These are phyloP conservation scores for Auxenochlorella pyrenoidosa DNA, from an alignment of 139 green algal genomes.

Conservation along the genomic window DNA sequence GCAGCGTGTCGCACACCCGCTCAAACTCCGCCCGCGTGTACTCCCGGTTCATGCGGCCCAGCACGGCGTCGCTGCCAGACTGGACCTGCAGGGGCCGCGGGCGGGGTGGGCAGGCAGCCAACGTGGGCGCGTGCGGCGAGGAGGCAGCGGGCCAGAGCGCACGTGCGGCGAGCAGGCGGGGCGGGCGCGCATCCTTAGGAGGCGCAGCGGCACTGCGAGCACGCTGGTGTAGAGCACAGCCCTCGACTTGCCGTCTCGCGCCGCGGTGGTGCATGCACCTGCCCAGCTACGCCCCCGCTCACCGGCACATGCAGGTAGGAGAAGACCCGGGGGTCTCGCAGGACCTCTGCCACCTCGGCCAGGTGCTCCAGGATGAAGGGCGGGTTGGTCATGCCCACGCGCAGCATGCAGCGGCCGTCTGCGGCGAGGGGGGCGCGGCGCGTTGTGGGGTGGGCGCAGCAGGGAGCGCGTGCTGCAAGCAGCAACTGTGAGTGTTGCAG, in stretches of 20 bases:
- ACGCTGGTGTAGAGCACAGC: no score
- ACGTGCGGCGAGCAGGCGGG: no score
- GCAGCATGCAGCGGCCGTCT: slow-evolving; percentile 80
- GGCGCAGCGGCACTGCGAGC: not conserved
- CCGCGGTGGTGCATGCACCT: no score
- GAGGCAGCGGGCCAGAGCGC: no score
- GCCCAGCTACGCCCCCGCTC: not conserved
- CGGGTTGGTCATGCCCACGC: slow-evolving; percentile 96
- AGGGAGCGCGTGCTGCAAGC: no score
- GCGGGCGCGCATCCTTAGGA: no score
- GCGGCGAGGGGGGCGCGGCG: not conserved
- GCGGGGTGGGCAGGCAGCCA: no score
- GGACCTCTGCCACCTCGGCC: slow-evolving; percentile 59
- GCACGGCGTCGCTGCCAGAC: slow-evolving; percentile 81
- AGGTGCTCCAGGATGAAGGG: slow-evolving; percentile 94
- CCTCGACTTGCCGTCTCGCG: no score
- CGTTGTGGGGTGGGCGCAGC: not conserved
- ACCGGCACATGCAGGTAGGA: slow-evolving; percentile 94
- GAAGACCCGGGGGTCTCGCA: slow-evolving; percentile 82
- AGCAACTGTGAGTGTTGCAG: no score
- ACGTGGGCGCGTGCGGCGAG: not conserved
- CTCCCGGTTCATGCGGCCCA: slow-evolving; percentile 92
- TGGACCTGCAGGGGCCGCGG: slow-evolving; percentile 59
- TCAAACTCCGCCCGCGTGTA: slow-evolving; percentile 88
- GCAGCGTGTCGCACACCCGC: slow-evolving; percentile 80